These are phyloP conservation scores for Aspergillus sp. DNA, from an alignment of 2,329 filamentous ascomycete species.

Conservation along the genomic window DNA sequence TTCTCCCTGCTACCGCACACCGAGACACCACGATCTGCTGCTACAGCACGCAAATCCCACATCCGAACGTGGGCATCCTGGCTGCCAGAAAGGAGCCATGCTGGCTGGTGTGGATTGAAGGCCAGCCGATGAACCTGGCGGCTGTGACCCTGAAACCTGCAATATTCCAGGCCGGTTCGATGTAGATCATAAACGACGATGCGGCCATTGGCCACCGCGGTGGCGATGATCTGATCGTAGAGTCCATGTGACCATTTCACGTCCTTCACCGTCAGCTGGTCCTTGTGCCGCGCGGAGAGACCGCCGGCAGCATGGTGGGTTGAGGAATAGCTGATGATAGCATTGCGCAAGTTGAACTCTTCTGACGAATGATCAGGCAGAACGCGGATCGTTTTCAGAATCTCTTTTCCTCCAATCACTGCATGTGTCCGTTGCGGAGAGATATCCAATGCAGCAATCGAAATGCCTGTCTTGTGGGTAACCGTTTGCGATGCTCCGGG, in stretches of 20 bases:
- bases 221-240: constrained; percentile 61
- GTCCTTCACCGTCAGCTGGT: constrained; percentile 63
- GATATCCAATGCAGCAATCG: constrained; percentile 63
- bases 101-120: constrained; percentile 63
- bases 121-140: constrained; percentile 66
- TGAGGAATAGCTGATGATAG: constrained; percentile 58
- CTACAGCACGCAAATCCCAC: constrained; percentile 62
- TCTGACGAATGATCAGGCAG: constrained; percentile 58
- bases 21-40: constrained; percentile 48
- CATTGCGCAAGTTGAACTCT: constrained; percentile 63
- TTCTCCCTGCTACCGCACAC: constrained; percentile 56
- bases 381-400: constrained; percentile 64
- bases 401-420: constrained; percentile 64
- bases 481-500: constrained; percentile 55
- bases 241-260: constrained; percentile 67
- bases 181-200: constrained; percentile 66
- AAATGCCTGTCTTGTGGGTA: constrained; percentile 63
- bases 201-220: constrained; percentile 64
- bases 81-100: constrained; percentile 62
- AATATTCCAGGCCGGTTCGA: constrained; percentile 59
- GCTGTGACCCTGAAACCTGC: constrained; percentile 63
- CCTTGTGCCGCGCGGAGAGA: constrained; percentile 52
- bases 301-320: constrained; percentile 48
- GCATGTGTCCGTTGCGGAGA: constrained; percentile 64
- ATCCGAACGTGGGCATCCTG: constrained; percentile 64